Percentiles rank a stretch among this genome's conserved stretches.
phyloP scores from a whole-genome alignment of 1,284 basidiomycete genomes.

The Puccinia horiana region DNA sequence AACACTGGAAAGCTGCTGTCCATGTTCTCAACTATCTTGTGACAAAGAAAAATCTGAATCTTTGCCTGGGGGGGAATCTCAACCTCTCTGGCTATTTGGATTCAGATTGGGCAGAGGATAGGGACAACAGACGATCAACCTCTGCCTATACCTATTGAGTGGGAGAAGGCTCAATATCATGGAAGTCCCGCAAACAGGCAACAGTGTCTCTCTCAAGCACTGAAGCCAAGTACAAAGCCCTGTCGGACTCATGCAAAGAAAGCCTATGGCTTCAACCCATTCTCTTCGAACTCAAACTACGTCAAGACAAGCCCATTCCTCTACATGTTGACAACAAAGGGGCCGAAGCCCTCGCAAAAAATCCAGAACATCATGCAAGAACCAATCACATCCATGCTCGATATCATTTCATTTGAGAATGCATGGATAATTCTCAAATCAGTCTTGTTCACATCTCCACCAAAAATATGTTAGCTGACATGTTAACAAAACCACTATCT shows the following conservation, averaged over 20 bases:
- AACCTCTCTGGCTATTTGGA: not conserved
- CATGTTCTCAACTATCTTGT: not conserved
- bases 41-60: not conserved
- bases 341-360: no score
- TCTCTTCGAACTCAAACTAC: not conserved
- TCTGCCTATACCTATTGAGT: not conserved
- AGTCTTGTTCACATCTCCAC: not conserved
- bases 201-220: slow-evolving; percentile 4
- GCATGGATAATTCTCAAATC: not conserved
- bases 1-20: slow-evolving; percentile 24
- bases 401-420: no score
- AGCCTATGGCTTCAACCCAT: not conserved
- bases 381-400: no score
- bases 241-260: no score
- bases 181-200: not conserved
- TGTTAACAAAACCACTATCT: slow-evolving; percentile 3
- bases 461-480: slow-evolving; percentile 8
- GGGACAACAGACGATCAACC: not conserved
- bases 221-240: not conserved
- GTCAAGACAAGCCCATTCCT: not conserved
- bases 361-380: no score
- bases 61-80: not conserved
- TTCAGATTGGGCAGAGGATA: not conserved
- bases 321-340: no score
- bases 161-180: slow-evolving; percentile 3